Percentiles rank a stretch among this genome's conserved stretches.
phyloP scores from a whole-genome alignment of 2,329 filamentous ascomycete genomes.

The Penicillium sp. region DNA sequence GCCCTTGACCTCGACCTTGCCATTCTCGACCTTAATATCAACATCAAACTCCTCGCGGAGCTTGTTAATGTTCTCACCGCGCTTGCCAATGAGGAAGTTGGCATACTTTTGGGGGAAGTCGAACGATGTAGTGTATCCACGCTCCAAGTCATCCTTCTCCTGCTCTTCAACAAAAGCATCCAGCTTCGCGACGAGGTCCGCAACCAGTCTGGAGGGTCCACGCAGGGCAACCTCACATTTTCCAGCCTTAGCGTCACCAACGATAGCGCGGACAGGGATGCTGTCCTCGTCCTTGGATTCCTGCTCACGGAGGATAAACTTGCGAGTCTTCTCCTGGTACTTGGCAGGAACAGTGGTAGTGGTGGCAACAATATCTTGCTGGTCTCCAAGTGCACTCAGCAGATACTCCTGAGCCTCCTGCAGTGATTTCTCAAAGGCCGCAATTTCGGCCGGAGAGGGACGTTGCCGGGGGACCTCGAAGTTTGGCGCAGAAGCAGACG shows the following conservation, averaged over 20 bases:
- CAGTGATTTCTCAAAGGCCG: conserved; percentile 61
- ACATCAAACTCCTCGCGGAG: conserved; percentile 71
- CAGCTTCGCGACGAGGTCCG: conserved; percentile 73
- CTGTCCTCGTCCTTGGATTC: conserved; percentile 52
- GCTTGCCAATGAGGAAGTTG: conserved; percentile 75
- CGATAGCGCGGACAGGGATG: conserved; percentile 61
- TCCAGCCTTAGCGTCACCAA: conserved; percentile 46
- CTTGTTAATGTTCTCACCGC: conserved; percentile 70
- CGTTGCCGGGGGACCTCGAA: conserved; percentile 60
- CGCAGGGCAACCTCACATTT: conserved; percentile 67
- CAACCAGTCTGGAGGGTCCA: conserved; percentile 73
- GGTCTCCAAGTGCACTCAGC: conserved; percentile 56
- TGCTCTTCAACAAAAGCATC: conserved; percentile 81
- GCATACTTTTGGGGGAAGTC: conserved; percentile 95
- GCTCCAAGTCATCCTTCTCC: conserved; percentile 90
- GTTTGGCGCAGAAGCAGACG: conserved; percentile 46
- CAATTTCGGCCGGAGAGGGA: conserved; percentile 58
- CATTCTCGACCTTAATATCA: conserved; percentile 86
- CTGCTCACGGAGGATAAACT: conserved; percentile 62
- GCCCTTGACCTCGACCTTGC: conserved; percentile 93
- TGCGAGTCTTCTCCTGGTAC: conserved; percentile 66
- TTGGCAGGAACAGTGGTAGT: conserved; percentile 60
- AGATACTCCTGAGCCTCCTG: conserved; percentile 63
- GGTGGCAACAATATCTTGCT: conserved; percentile 58
- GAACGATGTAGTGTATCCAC: conserved; percentile 81